Percentiles rank a stretch among this genome's conserved stretches.
Evolutionary conservation across 164 flowering plant genomes (phyloP).

Genomic region (Chimonanthus praecox): DNA sequence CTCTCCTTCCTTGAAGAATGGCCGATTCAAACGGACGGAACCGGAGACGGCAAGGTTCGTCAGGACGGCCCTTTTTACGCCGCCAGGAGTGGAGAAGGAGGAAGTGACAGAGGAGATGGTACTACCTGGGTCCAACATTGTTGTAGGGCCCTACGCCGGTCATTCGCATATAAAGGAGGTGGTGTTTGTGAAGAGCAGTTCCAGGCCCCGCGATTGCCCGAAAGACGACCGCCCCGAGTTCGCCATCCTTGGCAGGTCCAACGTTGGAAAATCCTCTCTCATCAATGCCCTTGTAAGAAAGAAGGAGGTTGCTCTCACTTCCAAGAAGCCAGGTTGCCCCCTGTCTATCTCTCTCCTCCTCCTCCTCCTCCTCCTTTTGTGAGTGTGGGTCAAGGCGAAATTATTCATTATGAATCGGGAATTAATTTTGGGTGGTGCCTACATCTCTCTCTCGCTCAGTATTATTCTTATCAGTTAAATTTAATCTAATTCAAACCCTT

Average conservation of each 20-base stretch:
- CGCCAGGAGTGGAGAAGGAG: constrained; percentile 75
- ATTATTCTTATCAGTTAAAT: too few species aligned
- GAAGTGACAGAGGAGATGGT: constrained; percentile 70
- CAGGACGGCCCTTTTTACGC: constrained; percentile 50
- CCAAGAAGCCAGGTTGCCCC: constrained; percentile 81
- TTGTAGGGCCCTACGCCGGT: constrained; percentile 87
- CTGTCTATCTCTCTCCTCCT: background rate
- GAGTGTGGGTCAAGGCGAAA: background rate
- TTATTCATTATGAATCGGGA: background rate
- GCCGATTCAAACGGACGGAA: constrained; percentile 11
- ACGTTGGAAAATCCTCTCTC: constrained; percentile 93
- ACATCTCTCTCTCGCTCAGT: background rate
- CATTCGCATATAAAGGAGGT: constrained; percentile 79
- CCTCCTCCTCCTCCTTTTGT: background rate
- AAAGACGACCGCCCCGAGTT: constrained; percentile 73
- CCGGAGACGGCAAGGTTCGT: constrained; percentile 33
- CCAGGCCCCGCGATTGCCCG: constrained; percentile 68
- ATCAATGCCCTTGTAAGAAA: constrained; percentile 69
- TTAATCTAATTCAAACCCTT: too few species aligned
- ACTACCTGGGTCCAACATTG: constrained; percentile 88
- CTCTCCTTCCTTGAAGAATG: background rate
- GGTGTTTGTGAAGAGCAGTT: constrained; percentile 81
- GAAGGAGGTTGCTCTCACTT: constrained; percentile 89
- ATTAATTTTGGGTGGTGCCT: background rate
- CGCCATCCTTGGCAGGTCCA: constrained; percentile 86